A percentile compares a stretch with the other conserved stretches of the same genome.
Conservation (phyloP, 805 yeast species). For the Sugiyamaella mastotermitis region DNA sequence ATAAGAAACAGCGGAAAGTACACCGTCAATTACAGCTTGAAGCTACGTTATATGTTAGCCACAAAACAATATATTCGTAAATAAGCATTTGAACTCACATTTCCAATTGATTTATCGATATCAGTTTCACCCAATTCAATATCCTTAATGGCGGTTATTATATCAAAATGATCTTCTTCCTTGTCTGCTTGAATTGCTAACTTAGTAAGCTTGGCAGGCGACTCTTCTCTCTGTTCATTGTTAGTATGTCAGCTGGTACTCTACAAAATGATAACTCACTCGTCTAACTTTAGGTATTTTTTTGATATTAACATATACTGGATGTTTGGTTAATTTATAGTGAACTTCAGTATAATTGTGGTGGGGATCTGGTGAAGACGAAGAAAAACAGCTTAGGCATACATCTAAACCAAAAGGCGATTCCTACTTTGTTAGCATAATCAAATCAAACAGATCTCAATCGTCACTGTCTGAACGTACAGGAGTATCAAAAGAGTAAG, state of each 20-base stretch:
- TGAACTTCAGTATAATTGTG: slow-evolving; percentile 59
- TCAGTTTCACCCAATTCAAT: slow-evolving; percentile 25
- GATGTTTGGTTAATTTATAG: slow-evolving; percentile 45
- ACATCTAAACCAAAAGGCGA: slow-evolving; percentile 59
- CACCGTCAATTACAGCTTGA: slow-evolving; percentile 34
- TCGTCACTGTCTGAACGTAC: slow-evolving; percentile 27
- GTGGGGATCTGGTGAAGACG: slow-evolving; percentile 55
- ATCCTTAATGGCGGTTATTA: slow-evolving; percentile 37
- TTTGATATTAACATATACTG: slow-evolving; percentile 51
- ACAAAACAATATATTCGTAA: not conserved
- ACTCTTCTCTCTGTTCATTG: slow-evolving; percentile 27
- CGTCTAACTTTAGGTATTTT: slow-evolving; percentile 41
- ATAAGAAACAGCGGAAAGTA: slow-evolving; percentile 54
- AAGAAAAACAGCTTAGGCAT: slow-evolving; percentile 59
- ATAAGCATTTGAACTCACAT: slow-evolving; percentile 4
- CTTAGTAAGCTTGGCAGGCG: slow-evolving; percentile 48
- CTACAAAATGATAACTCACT: slow-evolving; percentile 19
- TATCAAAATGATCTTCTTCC: slow-evolving; percentile 59
- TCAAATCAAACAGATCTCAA: not conserved
- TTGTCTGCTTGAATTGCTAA: slow-evolving; percentile 58
- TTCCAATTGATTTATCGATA: slow-evolving; percentile 9
- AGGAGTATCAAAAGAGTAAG: slow-evolving; percentile 74
- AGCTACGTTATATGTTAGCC: slow-evolving; percentile 26
- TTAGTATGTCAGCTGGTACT: too few relatives aligned
- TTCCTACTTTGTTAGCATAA: slow-evolving; percentile 21